Evolutionary conservation across 2,329 filamentous ascomycete species (phyloP).

Genomic region (Cladophialophora exuberans): DNA sequence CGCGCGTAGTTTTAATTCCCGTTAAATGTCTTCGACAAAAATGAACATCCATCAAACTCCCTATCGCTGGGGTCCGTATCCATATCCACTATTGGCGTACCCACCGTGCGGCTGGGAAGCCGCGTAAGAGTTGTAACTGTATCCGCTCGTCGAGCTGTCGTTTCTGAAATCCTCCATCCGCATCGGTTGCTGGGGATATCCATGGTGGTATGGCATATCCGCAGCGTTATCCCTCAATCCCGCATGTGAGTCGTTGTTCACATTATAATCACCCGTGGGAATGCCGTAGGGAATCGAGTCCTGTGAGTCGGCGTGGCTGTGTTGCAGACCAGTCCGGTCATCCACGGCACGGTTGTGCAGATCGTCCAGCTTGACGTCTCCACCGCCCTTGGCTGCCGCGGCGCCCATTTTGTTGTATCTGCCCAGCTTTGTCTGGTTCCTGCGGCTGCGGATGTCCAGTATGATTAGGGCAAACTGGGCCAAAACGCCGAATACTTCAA

Average conservation of each 20-base stretch:
- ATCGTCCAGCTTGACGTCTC: constrained; percentile 42
- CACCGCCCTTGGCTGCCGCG: constrained; percentile 35
- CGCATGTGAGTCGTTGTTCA: not conserved
- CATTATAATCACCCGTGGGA: constrained; percentile 13
- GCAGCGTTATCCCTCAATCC: constrained; percentile 5
- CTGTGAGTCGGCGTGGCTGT: constrained; percentile 8
- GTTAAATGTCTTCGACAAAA: too few species aligned
- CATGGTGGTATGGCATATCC: not conserved
- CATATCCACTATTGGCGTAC: constrained; percentile 14
- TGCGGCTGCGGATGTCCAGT: constrained; percentile 56
- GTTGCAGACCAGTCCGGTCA: not conserved
- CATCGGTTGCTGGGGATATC: constrained; percentile 2
- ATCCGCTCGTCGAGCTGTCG: not conserved
- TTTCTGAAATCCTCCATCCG: constrained; percentile 17
- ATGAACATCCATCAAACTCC: too few species aligned
- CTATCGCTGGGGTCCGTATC: constrained; percentile 18
- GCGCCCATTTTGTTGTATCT: constrained; percentile 54
- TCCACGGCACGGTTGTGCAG: constrained; percentile 32
- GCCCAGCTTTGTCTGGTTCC: constrained; percentile 49
- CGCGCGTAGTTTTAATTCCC: too few species aligned
- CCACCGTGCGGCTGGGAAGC: not conserved
- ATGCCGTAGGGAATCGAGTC: constrained; percentile 19
- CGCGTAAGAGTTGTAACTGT: not conserved
- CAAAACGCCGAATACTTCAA: constrained; percentile 53
- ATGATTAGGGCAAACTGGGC: constrained; percentile 51